Base-by-base conservation (phyloP, 2,329 filamentous ascomycete species). In the Aspergillus sp. region DNA sequence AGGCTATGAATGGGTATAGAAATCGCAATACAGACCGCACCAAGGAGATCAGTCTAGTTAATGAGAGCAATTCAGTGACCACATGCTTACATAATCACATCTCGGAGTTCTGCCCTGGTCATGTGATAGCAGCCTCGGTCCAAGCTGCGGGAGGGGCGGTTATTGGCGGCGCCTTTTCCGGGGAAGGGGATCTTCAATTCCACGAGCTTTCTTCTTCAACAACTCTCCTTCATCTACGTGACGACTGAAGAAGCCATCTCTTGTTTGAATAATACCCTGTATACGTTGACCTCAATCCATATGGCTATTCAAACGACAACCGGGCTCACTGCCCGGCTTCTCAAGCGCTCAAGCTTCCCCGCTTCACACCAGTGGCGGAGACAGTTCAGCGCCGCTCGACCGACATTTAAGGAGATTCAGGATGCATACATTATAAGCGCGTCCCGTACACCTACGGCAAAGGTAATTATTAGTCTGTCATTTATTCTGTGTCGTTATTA, bases 351-450 rank as follows among this genome's bases (percentile, higher is more conserved):
- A 19, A 51, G 70, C 27, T 55, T 74, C 63, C 76, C 77, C 66
- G 75, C 81, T 65, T 70, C 82, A 45, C 70, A 75, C 19, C 79
- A 80, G 64, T 66, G 79, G 52, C 76, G 77, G 48, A 72, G 82
- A 56, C 76, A 81, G 58, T 84, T 88, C 71, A 81, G 78, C 67
- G 77, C 78, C 47, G 78, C 82, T 55, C 71, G 79, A 52, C 69
- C 76, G 19, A 69, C 71, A 25, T 74, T 74, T 61, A 80, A 87
- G 76, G 89, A 96, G 72, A 84, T 96, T 54, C 88, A 90, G 70
- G 92, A 97, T 75, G 93, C 90, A 48, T 99, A 98, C 77, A 98
- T 99, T 66, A 77, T 99, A 62, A 93, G 91, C 70, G 95, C 90
- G 11, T 85, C 93, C 15, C 84, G 95, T 68, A 99, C 95, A 50